A percentile compares a stretch with the other conserved stretches of the same genome.
phyloP scores from a whole-genome alignment of 108 stramenopile species.

The Tribonema minus region DNA sequence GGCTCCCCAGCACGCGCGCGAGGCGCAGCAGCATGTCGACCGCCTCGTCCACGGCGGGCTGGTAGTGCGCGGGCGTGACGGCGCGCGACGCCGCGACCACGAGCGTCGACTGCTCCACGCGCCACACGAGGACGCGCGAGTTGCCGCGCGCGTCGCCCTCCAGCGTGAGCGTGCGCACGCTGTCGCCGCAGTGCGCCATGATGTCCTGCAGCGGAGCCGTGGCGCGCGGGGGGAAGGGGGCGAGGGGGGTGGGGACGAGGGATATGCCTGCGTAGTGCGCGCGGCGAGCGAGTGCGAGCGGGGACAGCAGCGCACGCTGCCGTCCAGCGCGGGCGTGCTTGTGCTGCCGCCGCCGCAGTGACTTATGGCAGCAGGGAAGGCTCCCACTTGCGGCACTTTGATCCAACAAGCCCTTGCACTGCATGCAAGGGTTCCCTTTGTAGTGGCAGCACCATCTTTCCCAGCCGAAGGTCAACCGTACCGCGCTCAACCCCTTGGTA shows the following conservation, averaged over 20 bases:
- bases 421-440: too few species aligned
- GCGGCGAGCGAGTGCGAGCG: background rate
- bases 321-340: too few species aligned
- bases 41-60: background rate
- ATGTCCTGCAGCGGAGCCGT: background rate
- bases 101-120: slow-evolving; percentile 40
- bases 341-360: too few species aligned
- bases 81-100: slow-evolving; percentile 5
- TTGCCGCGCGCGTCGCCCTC: slow-evolving; percentile 21
- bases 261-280: background rate
- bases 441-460: too few species aligned
- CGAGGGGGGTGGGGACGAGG: background rate
- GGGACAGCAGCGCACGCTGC: background rate
- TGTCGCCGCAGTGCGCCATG: slow-evolving; percentile 41
- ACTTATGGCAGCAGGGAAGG: too few species aligned
- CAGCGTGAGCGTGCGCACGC: slow-evolving; percentile 28
- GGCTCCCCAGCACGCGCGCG: too few species aligned
- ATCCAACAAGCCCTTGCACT: too few species aligned
- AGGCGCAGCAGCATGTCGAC: background rate
- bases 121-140: slow-evolving; percentile 39
- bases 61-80: background rate
- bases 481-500: too few species aligned
- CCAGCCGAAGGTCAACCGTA: too few species aligned
- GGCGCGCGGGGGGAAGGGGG: background rate
- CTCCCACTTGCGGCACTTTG: too few species aligned